Evolutionary conservation across 2,329 filamentous ascomycete species (phyloP), one percentile per base, ranked within the genome.

Genomic region (Fusarium continuum): DNA sequence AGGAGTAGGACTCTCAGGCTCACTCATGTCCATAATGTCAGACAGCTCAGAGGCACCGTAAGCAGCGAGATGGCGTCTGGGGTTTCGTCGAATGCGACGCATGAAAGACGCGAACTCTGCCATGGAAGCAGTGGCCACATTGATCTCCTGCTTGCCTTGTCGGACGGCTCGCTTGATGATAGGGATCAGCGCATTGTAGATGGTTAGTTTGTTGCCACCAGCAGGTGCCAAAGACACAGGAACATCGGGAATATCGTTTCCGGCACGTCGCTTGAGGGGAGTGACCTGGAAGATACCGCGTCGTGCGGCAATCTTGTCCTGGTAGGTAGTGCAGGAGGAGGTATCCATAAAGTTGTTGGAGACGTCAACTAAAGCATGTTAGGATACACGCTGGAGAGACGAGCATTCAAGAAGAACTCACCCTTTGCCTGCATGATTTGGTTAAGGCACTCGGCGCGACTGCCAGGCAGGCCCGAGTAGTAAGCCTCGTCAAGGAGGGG

Each of bases 241-340:
- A 2, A 50, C 29, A 6, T 67, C 57, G 16, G 58, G 35, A 5
- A 41, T 16, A 3, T 74, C 36, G n/a, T 45, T 43, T 22, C 53
- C 50, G 22, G 68, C 53, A 29, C 63, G 55, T 55, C 75, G 74
- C 67, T 77, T 77, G 38, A 48, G 35, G 9, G 75, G 75, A 7
- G 69, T 55, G 17, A 65, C 54, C 32, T 64, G 58, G 23, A 25
- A 38, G 10, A 20, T 39, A 20, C 64, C 65, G 9, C 40, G 48
- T 20, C 54, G 54, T 32, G 36, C 29, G 11, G 49, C 51, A 17
- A 41, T 22, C 25, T 63, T 52, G 16, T 65, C 66, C 22, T 61
- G 25, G 10, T 53, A 39, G 8, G 54, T 29, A 1, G 49, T 60
- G 5, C 45, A 34, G 7, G 64, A 65, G 2, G 64, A 63, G 8